These are phyloP conservation scores for Alternaria gansuensis DNA, from an alignment of 2,329 filamentous ascomycete species.

Conservation along the genomic window DNA sequence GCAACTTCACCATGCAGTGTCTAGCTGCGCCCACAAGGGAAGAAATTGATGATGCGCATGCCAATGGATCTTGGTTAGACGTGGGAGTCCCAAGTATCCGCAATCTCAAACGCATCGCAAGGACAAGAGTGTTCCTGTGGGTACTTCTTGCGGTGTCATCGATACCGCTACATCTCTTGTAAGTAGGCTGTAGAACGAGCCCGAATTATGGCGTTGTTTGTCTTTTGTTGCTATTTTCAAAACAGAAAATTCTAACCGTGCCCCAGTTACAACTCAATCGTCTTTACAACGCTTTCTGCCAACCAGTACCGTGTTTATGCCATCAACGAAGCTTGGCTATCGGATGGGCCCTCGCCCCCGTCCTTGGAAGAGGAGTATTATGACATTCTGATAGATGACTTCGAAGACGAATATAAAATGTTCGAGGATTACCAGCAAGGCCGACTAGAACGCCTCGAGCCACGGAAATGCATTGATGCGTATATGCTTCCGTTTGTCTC, in stretches of 20 bases:
- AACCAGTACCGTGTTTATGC: slow-evolving; percentile 29
- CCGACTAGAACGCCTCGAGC: too few species aligned
- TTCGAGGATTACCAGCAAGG: neutral
- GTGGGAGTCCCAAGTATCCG: slow-evolving; percentile 53
- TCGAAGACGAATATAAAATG: neutral
- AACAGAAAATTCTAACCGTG: too few species aligned
- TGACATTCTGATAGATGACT: too few species aligned
- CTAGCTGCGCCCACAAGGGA: slow-evolving; percentile 33
- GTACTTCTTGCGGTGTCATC: slow-evolving; percentile 17
- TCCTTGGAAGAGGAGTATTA: too few species aligned
- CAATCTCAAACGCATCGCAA: slow-evolving; percentile 11
- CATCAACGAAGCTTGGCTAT: slow-evolving; percentile 24
- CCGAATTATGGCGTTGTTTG: too few species aligned
- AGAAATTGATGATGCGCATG: slow-evolving; percentile 37
- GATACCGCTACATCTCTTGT: slow-evolving; percentile 28
- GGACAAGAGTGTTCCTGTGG: slow-evolving; percentile 18
- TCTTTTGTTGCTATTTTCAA: too few species aligned
- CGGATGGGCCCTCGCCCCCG: too few species aligned
- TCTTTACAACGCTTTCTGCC: slow-evolving; percentile 28
- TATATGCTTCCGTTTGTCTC: too few species aligned
- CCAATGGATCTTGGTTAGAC: slow-evolving; percentile 51
- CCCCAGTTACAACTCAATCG: slow-evolving; percentile 26
- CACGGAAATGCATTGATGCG: too few species aligned
- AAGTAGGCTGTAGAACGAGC: too few species aligned
- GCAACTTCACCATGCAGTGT: slow-evolving; percentile 44